Evolutionary conservation across 805 yeast genomes (phyloP).

Genomic region (Spathaspora arborariae): DNA sequence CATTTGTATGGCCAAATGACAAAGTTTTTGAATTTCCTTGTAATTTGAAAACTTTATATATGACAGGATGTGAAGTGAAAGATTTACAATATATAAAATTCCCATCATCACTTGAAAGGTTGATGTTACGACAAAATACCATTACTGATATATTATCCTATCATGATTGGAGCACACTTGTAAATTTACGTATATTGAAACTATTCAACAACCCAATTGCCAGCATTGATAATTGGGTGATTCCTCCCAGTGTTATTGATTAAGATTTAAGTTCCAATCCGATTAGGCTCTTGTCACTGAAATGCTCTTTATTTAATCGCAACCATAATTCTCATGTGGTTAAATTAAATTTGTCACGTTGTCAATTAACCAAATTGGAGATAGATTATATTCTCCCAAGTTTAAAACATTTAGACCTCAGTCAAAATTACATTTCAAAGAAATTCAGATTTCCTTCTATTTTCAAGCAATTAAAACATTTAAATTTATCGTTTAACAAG

Average conservation of each 20-base stretch:
- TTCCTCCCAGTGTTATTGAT: conserved; percentile 12
- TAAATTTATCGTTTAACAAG: conserved; percentile 16
- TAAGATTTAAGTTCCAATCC: conserved; percentile 10
- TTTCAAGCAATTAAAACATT: conserved; percentile 4
- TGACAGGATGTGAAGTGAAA: conserved; percentile 21
- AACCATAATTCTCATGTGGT: conserved; percentile 1
- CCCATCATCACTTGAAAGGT: conserved; percentile 16
- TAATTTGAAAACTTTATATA: conserved; percentile 18
- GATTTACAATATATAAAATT: conserved; percentile 19
- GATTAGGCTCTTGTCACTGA: not conserved
- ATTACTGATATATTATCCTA: conserved; percentile 19
- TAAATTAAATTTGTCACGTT: conserved; percentile 2
- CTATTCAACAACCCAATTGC: conserved; percentile 15
- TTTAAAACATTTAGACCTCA: conserved; percentile 10
- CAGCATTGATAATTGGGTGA: conserved; percentile 16
- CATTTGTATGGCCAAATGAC: not conserved
- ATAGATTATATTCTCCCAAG: conserved; percentile 10
- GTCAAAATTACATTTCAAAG: conserved; percentile 6
- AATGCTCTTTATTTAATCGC: conserved; percentile 2
- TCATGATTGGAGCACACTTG: conserved; percentile 22
- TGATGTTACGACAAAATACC: conserved; percentile 23
- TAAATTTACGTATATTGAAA: conserved; percentile 18
- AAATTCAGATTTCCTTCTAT: conserved; percentile 7
- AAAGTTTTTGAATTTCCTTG: conserved; percentile 30
- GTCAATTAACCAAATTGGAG: conserved; percentile 1